Evolutionary conservation across 352 stramenopile genomes (phyloP).

Genomic region (Phytophthora aleatoria): DNA sequence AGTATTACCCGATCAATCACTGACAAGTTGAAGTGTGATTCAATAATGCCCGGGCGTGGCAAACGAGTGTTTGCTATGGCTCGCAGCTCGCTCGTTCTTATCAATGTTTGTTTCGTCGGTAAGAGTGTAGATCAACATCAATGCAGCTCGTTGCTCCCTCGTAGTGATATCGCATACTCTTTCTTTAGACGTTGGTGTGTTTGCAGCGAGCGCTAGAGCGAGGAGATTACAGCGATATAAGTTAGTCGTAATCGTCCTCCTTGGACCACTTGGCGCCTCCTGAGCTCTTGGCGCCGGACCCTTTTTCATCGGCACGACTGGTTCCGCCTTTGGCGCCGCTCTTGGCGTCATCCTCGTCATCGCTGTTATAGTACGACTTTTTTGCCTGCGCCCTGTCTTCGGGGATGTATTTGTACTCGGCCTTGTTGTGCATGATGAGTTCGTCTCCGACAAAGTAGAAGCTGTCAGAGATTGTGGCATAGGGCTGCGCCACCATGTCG

Average conservation of each 20-base stretch:
- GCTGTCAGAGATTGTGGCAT: slow-evolving; percentile 93
- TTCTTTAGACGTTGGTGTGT: slow-evolving; percentile 1
- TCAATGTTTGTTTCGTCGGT: no score
- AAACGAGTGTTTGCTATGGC: no score
- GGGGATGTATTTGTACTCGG: slow-evolving; percentile 93
- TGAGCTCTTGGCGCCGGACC: slow-evolving; percentile 40
- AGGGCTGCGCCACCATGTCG: slow-evolving; percentile 94
- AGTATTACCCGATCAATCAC: neutral
- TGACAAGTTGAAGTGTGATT: no score
- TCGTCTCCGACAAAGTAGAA: slow-evolving; percentile 97
- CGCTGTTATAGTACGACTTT: slow-evolving; percentile 89
- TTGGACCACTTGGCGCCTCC: slow-evolving; percentile 88
- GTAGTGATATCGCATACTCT: neutral
- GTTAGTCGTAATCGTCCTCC: slow-evolving; percentile 91
- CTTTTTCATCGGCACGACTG: slow-evolving; percentile 63
- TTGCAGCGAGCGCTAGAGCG: slow-evolving; percentile 2
- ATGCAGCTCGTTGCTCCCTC: no score
- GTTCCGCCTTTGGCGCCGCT: slow-evolving; percentile 50
- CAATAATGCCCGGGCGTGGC: no score
- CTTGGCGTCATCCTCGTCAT: slow-evolving; percentile 79
- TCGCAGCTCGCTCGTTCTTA: no score
- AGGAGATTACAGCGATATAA: slow-evolving; percentile 27
- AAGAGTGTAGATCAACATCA: no score
- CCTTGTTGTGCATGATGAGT: slow-evolving; percentile 97
- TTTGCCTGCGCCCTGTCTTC: slow-evolving; percentile 92